Evolutionary conservation across 2,329 filamentous ascomycete species (phyloP).

Genomic region (Aspergillus fructus): DNA sequence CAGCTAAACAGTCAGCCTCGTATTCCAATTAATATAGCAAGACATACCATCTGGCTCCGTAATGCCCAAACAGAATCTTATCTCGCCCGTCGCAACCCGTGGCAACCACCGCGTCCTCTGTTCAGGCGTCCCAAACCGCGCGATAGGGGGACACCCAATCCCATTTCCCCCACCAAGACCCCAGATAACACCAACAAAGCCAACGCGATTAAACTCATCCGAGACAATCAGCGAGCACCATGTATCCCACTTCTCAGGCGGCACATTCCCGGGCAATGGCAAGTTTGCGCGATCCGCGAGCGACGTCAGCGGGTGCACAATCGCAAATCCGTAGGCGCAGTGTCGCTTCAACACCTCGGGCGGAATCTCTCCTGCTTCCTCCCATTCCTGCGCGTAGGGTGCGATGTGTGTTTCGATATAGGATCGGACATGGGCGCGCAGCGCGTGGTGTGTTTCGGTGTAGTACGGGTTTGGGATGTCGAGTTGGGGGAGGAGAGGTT

Average conservation of each 20-base stretch:
- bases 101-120: constrained; percentile 62
- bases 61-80: constrained; percentile 63
- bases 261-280: constrained; percentile 47
- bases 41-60: constrained; percentile 60
- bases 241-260: constrained; percentile 52
- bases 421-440: constrained; percentile 56
- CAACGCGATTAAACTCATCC: constrained; percentile 57
- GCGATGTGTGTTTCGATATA: constrained; percentile 61
- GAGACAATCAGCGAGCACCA: constrained; percentile 57
- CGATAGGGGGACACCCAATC: constrained; percentile 64
- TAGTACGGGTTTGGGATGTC: constrained; percentile 55
- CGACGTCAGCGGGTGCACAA: constrained; percentile 38
- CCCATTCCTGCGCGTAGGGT: constrained; percentile 64
- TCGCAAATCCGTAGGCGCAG: constrained; percentile 40
- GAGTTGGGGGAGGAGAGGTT: constrained; percentile 49
- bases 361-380: constrained; percentile 56
- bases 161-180: constrained; percentile 59
- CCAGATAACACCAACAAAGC: constrained; percentile 58
- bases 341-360: constrained; percentile 39
- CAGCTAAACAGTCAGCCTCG: constrained; percentile 41
- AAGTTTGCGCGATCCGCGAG: constrained; percentile 41
- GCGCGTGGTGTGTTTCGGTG: constrained; percentile 58
- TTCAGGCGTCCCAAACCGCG: constrained; percentile 60
- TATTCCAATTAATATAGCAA: neutral
- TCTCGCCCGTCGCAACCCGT: constrained; percentile 57